Evolutionary conservation across 176 grass and related monocot species (phyloP).

Genomic region (Aegilops umbellulata): DNA sequence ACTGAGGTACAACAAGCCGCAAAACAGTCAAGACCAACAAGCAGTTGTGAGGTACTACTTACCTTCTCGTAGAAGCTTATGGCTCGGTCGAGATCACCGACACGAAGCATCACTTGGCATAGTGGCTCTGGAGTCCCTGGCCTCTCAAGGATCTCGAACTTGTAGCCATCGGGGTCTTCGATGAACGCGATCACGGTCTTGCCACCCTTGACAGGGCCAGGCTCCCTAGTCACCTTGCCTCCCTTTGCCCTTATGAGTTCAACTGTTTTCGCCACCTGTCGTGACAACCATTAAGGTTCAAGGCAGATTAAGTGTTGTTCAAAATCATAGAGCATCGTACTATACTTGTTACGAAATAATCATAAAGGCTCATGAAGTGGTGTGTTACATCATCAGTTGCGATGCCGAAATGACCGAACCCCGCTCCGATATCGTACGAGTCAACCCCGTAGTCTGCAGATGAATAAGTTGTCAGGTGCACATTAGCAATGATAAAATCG

Average conservation of each 20-base stretch:
- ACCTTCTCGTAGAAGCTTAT: slow-evolving; percentile 79
- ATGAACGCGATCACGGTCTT: slow-evolving; percentile 64
- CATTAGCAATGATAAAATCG: not conserved
- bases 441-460: slow-evolving; percentile 79
- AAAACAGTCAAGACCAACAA: not conserved
- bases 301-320: not conserved
- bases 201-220: slow-evolving; percentile 59
- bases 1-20: not conserved
- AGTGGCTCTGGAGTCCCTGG: slow-evolving; percentile 53
- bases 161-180: slow-evolving; percentile 81
- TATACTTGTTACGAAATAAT: not conserved
- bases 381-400: slow-evolving; percentile 66
- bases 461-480: not conserved
- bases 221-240: slow-evolving; percentile 62
- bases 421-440: slow-evolving; percentile 68
- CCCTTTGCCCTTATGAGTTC: slow-evolving; percentile 58
- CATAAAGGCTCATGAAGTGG: not conserved
- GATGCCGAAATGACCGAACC: slow-evolving; percentile 82
- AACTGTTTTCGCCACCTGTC: slow-evolving; percentile 57
- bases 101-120: slow-evolving; percentile 77
- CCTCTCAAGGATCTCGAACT: slow-evolving; percentile 81
- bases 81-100: slow-evolving; percentile 54
- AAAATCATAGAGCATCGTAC: not conserved
- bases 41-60: not conserved
- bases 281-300: not conserved